Base-by-base conservation (phyloP, 768 basidiomycete species). In the Crepidotus variabilis region DNA sequence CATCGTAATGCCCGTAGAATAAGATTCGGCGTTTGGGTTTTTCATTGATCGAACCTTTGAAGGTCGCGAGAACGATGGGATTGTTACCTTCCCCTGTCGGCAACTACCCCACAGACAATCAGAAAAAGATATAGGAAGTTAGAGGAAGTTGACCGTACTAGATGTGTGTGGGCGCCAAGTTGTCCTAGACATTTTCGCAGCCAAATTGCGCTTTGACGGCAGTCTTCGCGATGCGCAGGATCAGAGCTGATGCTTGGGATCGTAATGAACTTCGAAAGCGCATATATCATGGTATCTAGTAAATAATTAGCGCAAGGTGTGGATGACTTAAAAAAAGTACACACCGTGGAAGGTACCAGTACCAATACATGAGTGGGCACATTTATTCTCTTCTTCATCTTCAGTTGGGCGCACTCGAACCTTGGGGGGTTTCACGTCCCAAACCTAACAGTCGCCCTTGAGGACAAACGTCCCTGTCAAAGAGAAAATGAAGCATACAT, bases 1-100 rank as follows among this genome's bases (percentile, higher is more conserved):
- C 92, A 63, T 99, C 97, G 73, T 98, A 99, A 69, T 99, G 97
- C 86, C 94, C 96, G 61, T 98, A 99, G 70, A 96, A 95, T 11
- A 98, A 74, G 2, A 98, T 78, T 5, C 95, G 80, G 6, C 84
- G 90, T 57, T 86, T 87, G 2, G 74, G 72, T 23, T 73, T 69
- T 60, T 81, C 78, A 2, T 78, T 75, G 63, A 86, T 80, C 16
- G 82, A 80, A 2, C 93, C 90, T 34, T 78, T 77, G 69, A 98
- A 99, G 1, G 85, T 94, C 0, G 88, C 95, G 9, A 97, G 77
- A 0, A 98, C 94, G 8, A 98, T 77, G 0, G 97, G 96, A 67
- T 92, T 97, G 54, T 78, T 81, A 1, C 82, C 84, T 61, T 89
- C 87, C 14, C 83, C 82, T 1, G 88, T 87, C 5, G 92, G 82